Base-by-base conservation (phyloP, 1,139 yeast genomes). In the Suhomyces bolitotheri region DNA sequence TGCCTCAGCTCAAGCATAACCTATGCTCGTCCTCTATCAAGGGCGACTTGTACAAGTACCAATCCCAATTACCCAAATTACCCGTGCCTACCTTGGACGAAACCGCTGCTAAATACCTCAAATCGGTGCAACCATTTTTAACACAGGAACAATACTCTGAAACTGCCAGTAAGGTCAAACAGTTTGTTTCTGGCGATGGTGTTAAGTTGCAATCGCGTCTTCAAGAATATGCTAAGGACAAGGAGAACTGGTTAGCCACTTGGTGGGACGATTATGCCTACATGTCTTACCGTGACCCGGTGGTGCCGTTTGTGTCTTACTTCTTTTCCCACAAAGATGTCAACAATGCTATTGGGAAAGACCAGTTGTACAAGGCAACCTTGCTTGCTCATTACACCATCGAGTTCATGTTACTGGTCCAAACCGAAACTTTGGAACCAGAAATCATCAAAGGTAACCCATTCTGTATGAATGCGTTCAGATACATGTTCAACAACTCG, bases 211-310 rank as follows among this genome's bases (percentile, higher is more conserved):
- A 92, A 58, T 48, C 66, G 38, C 76, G 92, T 47, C 73, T 92
- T 38, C 56, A 64, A 27, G 66, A 73, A 19, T 78, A 78, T 50
- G 82, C 94, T 26, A 53, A 64, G 25, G 75, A 64, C 41, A 76
- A 80, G 47, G 82, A 87, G 57, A 92, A 92, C 62, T 92, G 98
- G 98, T 75, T 92, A 54, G 79, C 87, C 36, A 84, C 79, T 43
- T 88, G 84, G 74, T 92, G 98, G 98, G 96, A 90, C 60, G 86
- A 86, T 53, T 88, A 84, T 50, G 96, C 97, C 21, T 92, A 92
- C 63, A 70, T 92, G 71, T 80, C 86, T 26, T 89, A 88, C 65
- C 78, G 95, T 50, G 97, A 88, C 60, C 96, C 97, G 0, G 87
- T 92, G 16, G 88, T 87, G 21, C 97, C 97, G 11, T 89, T 81